phyloP scores from a whole-genome alignment of 2,329 filamentous ascomycete genomes.

The Aspergillus fischeri region DNA sequence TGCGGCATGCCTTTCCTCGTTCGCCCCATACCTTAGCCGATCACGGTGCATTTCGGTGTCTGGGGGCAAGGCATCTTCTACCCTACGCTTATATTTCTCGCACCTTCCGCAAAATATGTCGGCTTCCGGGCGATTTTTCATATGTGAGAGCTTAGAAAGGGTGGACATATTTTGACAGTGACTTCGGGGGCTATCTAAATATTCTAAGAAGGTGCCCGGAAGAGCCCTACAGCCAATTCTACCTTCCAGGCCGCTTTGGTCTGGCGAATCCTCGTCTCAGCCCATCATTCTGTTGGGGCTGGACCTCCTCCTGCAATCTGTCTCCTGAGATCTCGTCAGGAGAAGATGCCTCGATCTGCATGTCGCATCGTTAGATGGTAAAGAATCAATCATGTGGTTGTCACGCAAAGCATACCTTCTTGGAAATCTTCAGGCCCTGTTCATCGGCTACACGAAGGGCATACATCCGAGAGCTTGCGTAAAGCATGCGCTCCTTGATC shows the following conservation, averaged over 20 bases:
- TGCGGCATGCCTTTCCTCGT: slow-evolving; percentile 1
- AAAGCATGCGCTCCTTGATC: slow-evolving; percentile 64
- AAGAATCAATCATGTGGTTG: slow-evolving; percentile 3
- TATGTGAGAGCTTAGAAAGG: background rate
- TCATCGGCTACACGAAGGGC: slow-evolving; percentile 53
- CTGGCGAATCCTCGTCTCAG: slow-evolving; percentile 55
- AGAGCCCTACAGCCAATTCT: slow-evolving; percentile 8
- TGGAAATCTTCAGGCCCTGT: slow-evolving; percentile 54
- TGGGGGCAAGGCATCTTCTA: background rate
- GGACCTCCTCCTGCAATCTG: slow-evolving; percentile 52
- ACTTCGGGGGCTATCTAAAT: background rate
- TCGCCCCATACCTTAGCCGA: slow-evolving; percentile 7
- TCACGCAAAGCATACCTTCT: slow-evolving; percentile 43
- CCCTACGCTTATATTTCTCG: background rate
- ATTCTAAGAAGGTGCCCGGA: background rate
- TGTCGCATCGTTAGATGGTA: slow-evolving; percentile 16
- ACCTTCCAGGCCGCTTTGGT: slow-evolving; percentile 59
- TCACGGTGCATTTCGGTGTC: background rate
- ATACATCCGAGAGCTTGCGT: slow-evolving; percentile 55
- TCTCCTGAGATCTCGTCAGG: slow-evolving; percentile 55
- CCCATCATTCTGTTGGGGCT: slow-evolving; percentile 45
- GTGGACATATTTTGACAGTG: background rate
- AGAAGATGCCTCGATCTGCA: slow-evolving; percentile 55
- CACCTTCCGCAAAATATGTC: background rate
- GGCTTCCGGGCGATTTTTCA: background rate